Percentiles rank a stretch among this genome's conserved stretches.
Conservation (phyloP, 169 alveolate species). For the Cryptosporidium meleagridis region DNA sequence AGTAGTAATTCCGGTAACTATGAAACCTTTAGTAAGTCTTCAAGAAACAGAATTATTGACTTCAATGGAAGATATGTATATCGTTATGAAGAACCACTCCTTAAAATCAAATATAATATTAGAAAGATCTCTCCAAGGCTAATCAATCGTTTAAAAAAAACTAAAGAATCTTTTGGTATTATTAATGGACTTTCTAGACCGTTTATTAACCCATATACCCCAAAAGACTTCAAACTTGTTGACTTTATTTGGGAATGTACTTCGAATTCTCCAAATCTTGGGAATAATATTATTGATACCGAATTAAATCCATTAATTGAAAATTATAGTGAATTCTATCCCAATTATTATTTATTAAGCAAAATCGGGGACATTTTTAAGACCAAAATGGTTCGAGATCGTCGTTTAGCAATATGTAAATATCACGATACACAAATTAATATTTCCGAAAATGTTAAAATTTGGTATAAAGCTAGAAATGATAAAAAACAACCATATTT, state of each 20-base stretch:
- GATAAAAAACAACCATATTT: slow-evolving; percentile 18
- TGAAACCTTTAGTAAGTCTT: neutral
- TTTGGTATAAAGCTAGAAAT: slow-evolving; percentile 44
- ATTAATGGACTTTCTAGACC: slow-evolving; percentile 29
- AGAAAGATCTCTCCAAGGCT: neutral
- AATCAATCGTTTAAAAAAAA: neutral
- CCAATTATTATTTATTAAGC: neutral
- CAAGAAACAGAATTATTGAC: neutral
- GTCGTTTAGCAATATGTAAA: neutral
- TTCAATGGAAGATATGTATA: neutral
- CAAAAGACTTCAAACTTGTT: neutral
- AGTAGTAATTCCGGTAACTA: neutral
- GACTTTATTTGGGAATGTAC: neutral
- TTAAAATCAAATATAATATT: neutral
- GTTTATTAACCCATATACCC: slow-evolving; percentile 15
- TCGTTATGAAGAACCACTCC: neutral
- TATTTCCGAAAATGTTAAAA: neutral
- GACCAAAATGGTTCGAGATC: neutral
- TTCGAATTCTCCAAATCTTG: neutral
- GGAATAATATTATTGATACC: neutral
- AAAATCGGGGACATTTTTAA: neutral
- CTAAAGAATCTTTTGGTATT: slow-evolving; percentile 6
- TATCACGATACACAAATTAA: neutral
- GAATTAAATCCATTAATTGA: neutral
- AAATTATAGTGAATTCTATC: neutral